These are phyloP conservation scores for Saposhnikovia divaricata DNA, from an alignment of 129 eudicot species.

Conservation along the genomic window DNA sequence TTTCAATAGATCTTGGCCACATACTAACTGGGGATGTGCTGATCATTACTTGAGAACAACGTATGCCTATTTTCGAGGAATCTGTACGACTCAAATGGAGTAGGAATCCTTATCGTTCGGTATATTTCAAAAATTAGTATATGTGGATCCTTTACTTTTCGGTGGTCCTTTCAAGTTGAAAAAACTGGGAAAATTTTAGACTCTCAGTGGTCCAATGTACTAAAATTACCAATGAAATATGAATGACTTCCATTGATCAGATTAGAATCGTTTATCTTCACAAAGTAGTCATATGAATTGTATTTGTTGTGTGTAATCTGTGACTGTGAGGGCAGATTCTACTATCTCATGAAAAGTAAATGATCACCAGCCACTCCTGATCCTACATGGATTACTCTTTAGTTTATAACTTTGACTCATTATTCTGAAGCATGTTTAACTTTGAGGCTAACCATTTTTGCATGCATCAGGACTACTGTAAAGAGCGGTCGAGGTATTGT, in stretches of 20 bases:
- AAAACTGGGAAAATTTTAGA: constrained; percentile 6
- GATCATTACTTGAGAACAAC: constrained; percentile 31
- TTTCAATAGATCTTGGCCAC: constrained; percentile 19
- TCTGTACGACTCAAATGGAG: not conserved
- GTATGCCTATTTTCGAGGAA: constrained; percentile 17
- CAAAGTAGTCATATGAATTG: not conserved
- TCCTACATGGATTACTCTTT: not conserved
- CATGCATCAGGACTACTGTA: too few relatives aligned
- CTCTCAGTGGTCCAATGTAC: constrained; percentile 22
- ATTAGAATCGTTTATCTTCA: not conserved
- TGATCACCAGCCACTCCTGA: not conserved
- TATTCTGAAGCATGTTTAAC: not conserved
- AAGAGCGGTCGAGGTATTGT: too few relatives aligned
- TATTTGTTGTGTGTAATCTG: not conserved
- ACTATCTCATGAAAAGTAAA: not conserved
- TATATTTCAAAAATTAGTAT: constrained; percentile 11
- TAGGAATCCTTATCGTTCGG: constrained; percentile 16
- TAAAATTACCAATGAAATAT: not conserved
- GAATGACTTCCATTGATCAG: not conserved
- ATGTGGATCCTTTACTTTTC: constrained; percentile 18
- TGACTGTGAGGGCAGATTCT: not conserved
- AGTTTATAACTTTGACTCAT: not conserved
- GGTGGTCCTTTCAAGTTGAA: constrained; percentile 44
- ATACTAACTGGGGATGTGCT: constrained; percentile 27
- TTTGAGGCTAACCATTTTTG: not conserved